Evolutionary conservation across 2,329 filamentous ascomycete genomes (phyloP).

Genomic region (Acephala macrosclerotiorum): DNA sequence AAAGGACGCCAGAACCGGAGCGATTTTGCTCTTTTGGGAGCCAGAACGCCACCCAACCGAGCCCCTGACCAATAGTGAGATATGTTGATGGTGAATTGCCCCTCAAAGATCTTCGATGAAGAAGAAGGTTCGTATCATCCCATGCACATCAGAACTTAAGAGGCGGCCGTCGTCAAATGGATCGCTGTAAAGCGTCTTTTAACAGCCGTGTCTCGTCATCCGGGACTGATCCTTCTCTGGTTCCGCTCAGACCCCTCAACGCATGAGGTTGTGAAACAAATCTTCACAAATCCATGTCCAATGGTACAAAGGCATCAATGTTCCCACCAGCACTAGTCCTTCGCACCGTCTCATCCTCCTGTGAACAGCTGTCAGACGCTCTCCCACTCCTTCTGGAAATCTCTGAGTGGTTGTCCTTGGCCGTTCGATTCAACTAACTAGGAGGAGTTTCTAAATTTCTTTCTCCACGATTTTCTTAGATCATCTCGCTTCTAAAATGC

Average conservation of each 20-base stretch:
- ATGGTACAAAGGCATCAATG: constrained; percentile 7
- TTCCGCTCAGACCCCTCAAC: constrained; percentile 15
- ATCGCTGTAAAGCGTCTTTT: background rate
- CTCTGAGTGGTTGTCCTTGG: background rate
- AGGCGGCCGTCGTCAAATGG: background rate
- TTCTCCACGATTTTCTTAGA: constrained; percentile 1
- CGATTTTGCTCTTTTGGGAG: background rate
- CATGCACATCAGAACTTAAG: constrained; percentile 11
- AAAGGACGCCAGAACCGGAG: background rate
- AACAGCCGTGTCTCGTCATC: constrained; percentile 4
- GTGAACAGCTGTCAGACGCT: constrained; percentile 10
- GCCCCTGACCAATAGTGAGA: constrained; percentile 17
- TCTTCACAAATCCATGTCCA: constrained; percentile 19
- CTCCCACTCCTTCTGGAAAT: constrained; percentile 22
- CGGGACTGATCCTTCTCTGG: background rate
- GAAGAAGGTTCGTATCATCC: constrained; percentile 1
- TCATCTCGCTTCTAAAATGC: constrained; percentile 19
- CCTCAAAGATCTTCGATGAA: background rate
- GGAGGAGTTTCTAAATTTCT: background rate
- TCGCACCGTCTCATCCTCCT: constrained; percentile 7
- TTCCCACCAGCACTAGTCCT: constrained; percentile 2
- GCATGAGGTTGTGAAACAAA: constrained; percentile 27
- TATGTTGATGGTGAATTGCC: constrained; percentile 1
- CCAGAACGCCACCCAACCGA: background rate
- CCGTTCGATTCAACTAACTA: background rate